Evolutionary conservation across 257 asterid species (phyloP).

Genomic region (Solanum peruvianum): DNA sequence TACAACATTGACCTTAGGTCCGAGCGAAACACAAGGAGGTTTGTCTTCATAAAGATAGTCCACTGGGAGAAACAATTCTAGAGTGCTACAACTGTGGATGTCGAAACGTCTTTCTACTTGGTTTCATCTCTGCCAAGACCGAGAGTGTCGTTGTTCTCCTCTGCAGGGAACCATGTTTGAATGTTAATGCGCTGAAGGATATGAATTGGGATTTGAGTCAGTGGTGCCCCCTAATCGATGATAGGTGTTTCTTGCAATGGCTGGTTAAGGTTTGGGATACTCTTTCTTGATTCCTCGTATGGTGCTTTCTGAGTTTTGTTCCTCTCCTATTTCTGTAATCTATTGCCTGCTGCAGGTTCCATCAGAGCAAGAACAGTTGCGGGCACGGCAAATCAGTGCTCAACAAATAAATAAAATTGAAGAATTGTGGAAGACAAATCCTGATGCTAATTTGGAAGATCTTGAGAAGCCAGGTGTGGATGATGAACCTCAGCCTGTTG

Average conservation of each 20-base stretch:
- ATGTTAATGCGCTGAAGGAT: slow-evolving; percentile 85
- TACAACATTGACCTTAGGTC: slow-evolving; percentile 37
- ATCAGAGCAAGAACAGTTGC: slow-evolving; percentile 92
- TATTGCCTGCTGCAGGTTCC: slow-evolving; percentile 54
- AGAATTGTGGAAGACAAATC: slow-evolving; percentile 98
- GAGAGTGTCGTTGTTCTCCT: slow-evolving; percentile 98
- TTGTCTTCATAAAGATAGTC: slow-evolving; percentile 98
- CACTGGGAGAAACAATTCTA: slow-evolving; percentile 91
- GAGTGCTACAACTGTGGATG: slow-evolving; percentile 99
- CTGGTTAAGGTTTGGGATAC: slow-evolving; percentile 59
- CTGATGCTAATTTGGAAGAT: slow-evolving; percentile 94
- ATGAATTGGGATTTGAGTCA: slow-evolving; percentile 99
- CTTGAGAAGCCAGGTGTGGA: slow-evolving; percentile 99
- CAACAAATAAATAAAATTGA: slow-evolving; percentile 98
- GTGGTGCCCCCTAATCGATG: slow-evolving; percentile 99
- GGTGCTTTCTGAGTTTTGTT: neutral
- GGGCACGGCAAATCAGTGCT: slow-evolving; percentile 98
- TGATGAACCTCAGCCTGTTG: slow-evolving; percentile 97
- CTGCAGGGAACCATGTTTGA: slow-evolving; percentile 95
- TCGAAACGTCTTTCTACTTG: slow-evolving; percentile 91
- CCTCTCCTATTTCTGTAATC: neutral
- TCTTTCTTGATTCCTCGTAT: neutral
- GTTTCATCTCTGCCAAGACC: slow-evolving; percentile 95
- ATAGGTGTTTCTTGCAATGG: slow-evolving; percentile 97
- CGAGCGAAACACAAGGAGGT: slow-evolving; percentile 99